Base-by-base conservation (phyloP, 2,329 filamentous ascomycete genomes). In the Fusarium robinianum region DNA sequence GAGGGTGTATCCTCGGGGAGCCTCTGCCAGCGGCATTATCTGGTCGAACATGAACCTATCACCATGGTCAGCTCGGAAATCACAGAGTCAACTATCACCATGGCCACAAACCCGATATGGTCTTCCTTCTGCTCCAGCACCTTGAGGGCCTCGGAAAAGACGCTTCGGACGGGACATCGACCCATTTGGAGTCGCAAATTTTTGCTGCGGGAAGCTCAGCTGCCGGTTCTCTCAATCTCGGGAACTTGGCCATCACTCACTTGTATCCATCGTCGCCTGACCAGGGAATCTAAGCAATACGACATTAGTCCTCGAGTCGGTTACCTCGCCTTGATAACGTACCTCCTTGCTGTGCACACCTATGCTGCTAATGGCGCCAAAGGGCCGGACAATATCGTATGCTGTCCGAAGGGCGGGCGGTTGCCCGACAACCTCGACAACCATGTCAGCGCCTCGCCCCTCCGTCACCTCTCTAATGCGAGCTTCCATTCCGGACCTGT, bases 371-470 rank as follows among this genome's bases (percentile, higher is more conserved):
- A 90, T 87, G 26, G 78, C 79, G 5, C 87, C 87, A 72, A 83
- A 90, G 2, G 86, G 85, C 39, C 87, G 76, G 43, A 90, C 65
- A 12, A 90, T 66, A 21, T 90, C 85, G 65, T 84, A 90, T 0
- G 80, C 86, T 23, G 83, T 87, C 60, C 76, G 79, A 62, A 90
- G 67, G 2, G 87, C 87, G 24, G 83, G 78, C 40, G 81, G 83
- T 48, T 85, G 69, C 0, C 87, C 87, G 17, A 90, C 87, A 6
- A 88, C 85, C 66, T 91, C 87, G 55, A 96, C 83, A 3, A 94
- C 83, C 12, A 88, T 83, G 69, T 96, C 91, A 10, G 90, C 90
- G 6, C 91, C 91, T 25, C 91, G 77, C 6, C 90, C 90, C 11
- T 86, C 77, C 0, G 89, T 94, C 33, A 85, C 79, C 56, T 88